Percentiles rank a stretch among this genome's conserved stretches.
phyloP scores from a whole-genome alignment of 129 eudicot species.

The Centaurea solstitialis region DNA sequence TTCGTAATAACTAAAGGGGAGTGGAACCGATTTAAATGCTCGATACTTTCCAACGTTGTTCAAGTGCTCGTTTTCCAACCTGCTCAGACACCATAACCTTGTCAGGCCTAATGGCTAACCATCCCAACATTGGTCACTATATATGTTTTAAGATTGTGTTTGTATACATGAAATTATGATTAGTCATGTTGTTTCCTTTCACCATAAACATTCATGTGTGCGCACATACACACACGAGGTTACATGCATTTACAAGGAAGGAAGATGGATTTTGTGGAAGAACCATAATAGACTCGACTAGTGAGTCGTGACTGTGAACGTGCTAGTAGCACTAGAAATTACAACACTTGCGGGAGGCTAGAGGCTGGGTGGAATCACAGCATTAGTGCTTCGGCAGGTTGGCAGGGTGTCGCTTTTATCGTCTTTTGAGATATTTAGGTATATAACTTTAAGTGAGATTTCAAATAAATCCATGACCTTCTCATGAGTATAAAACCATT shows the following conservation, averaged over 20 bases:
- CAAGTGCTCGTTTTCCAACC: conserved; percentile 86
- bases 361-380: too few species aligned
- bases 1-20: conserved; percentile 67
- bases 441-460: too few species aligned
- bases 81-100: conserved; percentile 24
- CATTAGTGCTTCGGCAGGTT: too few species aligned
- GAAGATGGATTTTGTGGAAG: neutral
- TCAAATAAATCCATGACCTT: too few species aligned
- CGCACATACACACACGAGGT: too few species aligned
- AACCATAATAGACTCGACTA: neutral
- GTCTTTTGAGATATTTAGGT: too few species aligned
- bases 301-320: neutral
- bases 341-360: too few species aligned
- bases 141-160: neutral
- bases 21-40: conserved; percentile 85
- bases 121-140: neutral
- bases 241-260: neutral
- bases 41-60: conserved; percentile 82
- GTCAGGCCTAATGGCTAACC: neutral
- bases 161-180: neutral
- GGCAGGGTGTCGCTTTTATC: too few species aligned
- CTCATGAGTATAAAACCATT: too few species aligned
- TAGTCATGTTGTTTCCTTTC: neutral
- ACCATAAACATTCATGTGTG: neutral
- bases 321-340: neutral